These are phyloP conservation scores for Verticillium tricorpus DNA, from an alignment of 2,329 filamentous ascomycete genomes.

Conservation along the genomic window DNA sequence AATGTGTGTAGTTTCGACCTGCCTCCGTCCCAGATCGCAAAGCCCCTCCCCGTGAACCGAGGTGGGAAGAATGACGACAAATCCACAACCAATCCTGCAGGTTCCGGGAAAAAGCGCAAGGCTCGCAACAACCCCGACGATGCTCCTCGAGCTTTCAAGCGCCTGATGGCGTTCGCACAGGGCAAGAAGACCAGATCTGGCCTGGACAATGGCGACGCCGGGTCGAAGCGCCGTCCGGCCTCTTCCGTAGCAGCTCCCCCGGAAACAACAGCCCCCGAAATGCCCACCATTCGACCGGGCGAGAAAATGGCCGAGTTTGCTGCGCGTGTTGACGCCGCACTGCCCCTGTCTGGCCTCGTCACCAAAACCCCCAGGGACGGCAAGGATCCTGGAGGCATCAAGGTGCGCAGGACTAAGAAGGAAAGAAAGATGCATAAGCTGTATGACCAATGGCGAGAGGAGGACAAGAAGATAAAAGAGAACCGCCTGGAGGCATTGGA, in stretches of 20 bases:
- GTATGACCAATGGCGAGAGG: slow-evolving; percentile 71
- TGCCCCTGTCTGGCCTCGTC: slow-evolving; percentile 70
- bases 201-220: slow-evolving; percentile 63
- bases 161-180: slow-evolving; percentile 71
- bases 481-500: slow-evolving; percentile 62
- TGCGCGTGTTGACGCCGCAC: slow-evolving; percentile 75
- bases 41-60: slow-evolving; percentile 42
- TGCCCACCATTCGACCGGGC: slow-evolving; percentile 73
- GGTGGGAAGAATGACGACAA: slow-evolving; percentile 21
- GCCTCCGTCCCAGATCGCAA: slow-evolving; percentile 43
- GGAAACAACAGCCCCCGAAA: slow-evolving; percentile 21
- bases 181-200: slow-evolving; percentile 58
- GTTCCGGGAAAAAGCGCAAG: slow-evolving; percentile 33
- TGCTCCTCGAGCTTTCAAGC: slow-evolving; percentile 81
- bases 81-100: slow-evolving; percentile 19
- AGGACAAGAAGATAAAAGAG: slow-evolving; percentile 59
- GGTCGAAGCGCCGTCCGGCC: slow-evolving; percentile 21
- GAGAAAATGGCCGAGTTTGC: slow-evolving; percentile 80
- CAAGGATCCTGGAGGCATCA: slow-evolving; percentile 60
- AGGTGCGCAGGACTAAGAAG: slow-evolving; percentile 71
- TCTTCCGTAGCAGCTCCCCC: slow-evolving; percentile 19
- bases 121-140: slow-evolving; percentile 61
- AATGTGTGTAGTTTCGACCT: slow-evolving; percentile 40
- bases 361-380: slow-evolving; percentile 57
- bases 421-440: slow-evolving; percentile 79